Base-by-base conservation (phyloP, 495 filamentous ascomycete species). In the Aspergillus nidulans region DNA sequence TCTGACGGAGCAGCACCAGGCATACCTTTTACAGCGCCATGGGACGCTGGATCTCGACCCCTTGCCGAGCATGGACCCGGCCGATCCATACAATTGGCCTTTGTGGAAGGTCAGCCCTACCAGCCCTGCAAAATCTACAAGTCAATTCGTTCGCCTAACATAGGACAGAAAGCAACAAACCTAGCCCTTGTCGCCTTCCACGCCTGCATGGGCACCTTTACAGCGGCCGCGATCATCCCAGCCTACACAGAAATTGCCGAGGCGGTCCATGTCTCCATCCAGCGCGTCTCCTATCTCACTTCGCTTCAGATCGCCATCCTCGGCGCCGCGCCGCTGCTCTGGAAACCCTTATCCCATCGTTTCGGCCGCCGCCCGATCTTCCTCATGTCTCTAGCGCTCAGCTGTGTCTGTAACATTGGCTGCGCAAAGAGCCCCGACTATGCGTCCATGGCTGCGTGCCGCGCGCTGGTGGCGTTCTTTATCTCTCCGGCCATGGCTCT, bases 81-180 rank as follows among this genome's bases (percentile, higher is more conserved):
- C 73, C 6, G 80, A 82, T 63, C 80, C 80, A 19, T 78, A 77
- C 54, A 81, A 83, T 47, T 81, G 80, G 80, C 70, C 77, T 5
- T 15, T 40, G 10, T 80, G 77, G 75, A 80, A 81, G 72, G 77
- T 79, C 51, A 60, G 49, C 21, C 16, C 8, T 23, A 1, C 28
- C n/a, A 1, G 1, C 5, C 18, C 12, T 52, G 6, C 18, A 16
- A 38, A 8, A 7, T 24, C 20, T 26, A 19, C 3, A 8, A n/a
- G n/a, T n/a, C n/a, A n/a, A n/a, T n/a, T n/a, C n/a, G n/a, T n/a
- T n/a, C n/a, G n/a, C n/a, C 30, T 49, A 23, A 49, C 30, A 34
- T 34, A 3, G 9, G 19, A 3, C 38, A 82, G 80, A 83, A 82
- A 78, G 60, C 69, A n/a, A 32, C 71, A 28, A 82, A 83, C 52